Conservation (phyloP, 2,329 filamentous ascomycete species). For the Fusarium duplospermum region DNA sequence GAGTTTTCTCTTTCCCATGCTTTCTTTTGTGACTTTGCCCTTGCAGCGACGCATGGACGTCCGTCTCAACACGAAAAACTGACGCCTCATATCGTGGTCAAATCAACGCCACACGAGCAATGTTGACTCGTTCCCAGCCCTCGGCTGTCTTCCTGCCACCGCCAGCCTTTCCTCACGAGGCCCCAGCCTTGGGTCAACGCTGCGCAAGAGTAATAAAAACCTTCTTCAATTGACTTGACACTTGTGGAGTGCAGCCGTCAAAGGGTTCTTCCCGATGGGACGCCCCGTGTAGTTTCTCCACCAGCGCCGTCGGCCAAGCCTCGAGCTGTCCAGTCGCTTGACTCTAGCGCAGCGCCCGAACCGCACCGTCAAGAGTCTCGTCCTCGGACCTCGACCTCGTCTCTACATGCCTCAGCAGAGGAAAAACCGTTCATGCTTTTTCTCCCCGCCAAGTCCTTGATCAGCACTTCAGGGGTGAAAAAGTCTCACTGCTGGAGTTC, state of each 20-base stretch:
- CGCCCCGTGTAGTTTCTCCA: constrained; percentile 38
- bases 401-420: not conserved
- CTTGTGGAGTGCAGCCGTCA: constrained; percentile 40
- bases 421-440: constrained; percentile 17
- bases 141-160: constrained; percentile 24
- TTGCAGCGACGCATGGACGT: constrained; percentile 18
- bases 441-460: constrained; percentile 14
- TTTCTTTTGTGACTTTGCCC: constrained; percentile 2
- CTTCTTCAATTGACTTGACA: constrained; percentile 35
- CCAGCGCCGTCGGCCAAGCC: constrained; percentile 18
- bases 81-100: constrained; percentile 9
- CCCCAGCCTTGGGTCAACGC: constrained; percentile 19
- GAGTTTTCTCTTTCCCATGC: not conserved
- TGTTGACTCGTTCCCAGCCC: constrained; percentile 18
- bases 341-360: constrained; percentile 30
- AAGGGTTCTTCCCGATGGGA: constrained; percentile 47
- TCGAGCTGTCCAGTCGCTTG: constrained; percentile 17
- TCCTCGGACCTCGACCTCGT: constrained; percentile 2
- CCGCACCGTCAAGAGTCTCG: constrained; percentile 24
- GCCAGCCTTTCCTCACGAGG: not conserved
- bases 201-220: not conserved
- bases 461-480: constrained; percentile 19
- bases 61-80: not conserved
- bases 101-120: constrained; percentile 25
- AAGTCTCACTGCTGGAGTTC: constrained; percentile 7